Base-by-base conservation (phyloP, 2,329 filamentous ascomycete species). In the Cladosporium sphaerospermum region DNA sequence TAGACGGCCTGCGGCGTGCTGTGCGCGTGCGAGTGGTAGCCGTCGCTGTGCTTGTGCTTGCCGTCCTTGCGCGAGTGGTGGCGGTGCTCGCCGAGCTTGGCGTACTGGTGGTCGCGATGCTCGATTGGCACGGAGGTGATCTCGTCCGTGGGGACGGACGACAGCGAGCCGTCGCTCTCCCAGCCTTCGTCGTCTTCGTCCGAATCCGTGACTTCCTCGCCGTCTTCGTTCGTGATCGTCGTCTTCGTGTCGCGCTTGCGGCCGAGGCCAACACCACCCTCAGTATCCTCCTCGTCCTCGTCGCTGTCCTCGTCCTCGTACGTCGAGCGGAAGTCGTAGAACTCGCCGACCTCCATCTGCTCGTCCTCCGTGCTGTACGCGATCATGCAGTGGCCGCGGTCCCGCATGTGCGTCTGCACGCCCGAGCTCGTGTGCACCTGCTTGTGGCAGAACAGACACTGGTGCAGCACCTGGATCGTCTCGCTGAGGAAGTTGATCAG, bases 301-400 rank as follows among this genome's bases (percentile, higher is more conserved):
- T 82, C 80, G 13, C 81, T 75, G 7, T 78, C 76, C 9, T 78
- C 82, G 63, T 97, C 93, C 0, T 90, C 93, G 69, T 99, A 99
- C 1, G 93, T 96, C 72, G 88, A 88, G 59, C 88, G 82, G 78
- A 99, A 99, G 67, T 99, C 93, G 71, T 99, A 99, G 70, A 89
- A 96, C 59, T 97, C 89, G 53, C 93, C 93, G 64, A 99, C 89
- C 53, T 95, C 89, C 31, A 97, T 80, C 73, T 96, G 89, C 66
- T 97, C 90, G 34, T 87, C 85, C 67, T 96, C 89, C 0, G 84
- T 86, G 48, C 85, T 84, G 69, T 92, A 99, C 0, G 89, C 91
- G 61, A 99, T 95, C 80, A 91, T 96, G 79, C 92, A 97, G 72
- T 99, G 93, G 1, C 89, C 87, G 67, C 90, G 92, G 69, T 99